Evolutionary conservation across 495 filamentous ascomycete genomes (phyloP).

Genomic region (Aspergillus ellipticus): DNA sequence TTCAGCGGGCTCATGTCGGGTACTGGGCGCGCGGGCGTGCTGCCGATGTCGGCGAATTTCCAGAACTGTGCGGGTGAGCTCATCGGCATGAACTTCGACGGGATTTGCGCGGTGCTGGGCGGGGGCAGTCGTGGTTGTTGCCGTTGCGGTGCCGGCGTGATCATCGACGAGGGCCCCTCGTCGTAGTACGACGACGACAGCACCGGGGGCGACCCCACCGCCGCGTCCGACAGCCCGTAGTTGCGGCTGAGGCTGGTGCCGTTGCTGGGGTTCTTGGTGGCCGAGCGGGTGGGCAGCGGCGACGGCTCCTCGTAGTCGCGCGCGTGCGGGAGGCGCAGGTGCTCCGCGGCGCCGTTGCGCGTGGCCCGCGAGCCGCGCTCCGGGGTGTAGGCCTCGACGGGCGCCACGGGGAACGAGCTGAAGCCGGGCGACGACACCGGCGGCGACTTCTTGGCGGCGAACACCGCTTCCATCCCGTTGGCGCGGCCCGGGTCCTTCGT

Average conservation of each 20-base stretch:
- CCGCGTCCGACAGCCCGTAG: slow-evolving; percentile 57
- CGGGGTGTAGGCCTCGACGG: slow-evolving; percentile 46
- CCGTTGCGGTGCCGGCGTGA: slow-evolving; percentile 80
- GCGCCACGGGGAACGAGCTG: slow-evolving; percentile 45
- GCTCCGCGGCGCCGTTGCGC: slow-evolving; percentile 32
- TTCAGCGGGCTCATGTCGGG: slow-evolving; percentile 61
- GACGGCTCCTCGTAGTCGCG: slow-evolving; percentile 54
- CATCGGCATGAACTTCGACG: slow-evolving; percentile 92
- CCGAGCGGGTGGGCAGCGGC: slow-evolving; percentile 49
- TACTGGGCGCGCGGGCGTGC: slow-evolving; percentile 68
- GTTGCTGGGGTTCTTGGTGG: slow-evolving; percentile 51
- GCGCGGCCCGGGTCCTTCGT: slow-evolving; percentile 35
- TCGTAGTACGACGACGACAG: slow-evolving; percentile 64
- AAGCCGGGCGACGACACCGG: slow-evolving; percentile 44
- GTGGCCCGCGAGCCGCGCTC: slow-evolving; percentile 41
- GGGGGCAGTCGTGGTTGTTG: slow-evolving; percentile 81
- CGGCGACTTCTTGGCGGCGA: slow-evolving; percentile 52
- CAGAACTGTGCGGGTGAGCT: slow-evolving; percentile 97
- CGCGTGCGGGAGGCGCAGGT: slow-evolving; percentile 31
- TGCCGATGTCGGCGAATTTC: slow-evolving; percentile 71
- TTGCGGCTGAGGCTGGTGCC: slow-evolving; percentile 44
- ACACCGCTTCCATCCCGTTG: slow-evolving; percentile 43
- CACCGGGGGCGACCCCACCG: slow-evolving; percentile 63
- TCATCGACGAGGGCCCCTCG: slow-evolving; percentile 55
- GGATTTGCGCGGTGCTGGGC: slow-evolving; percentile 82